Evolutionary conservation across 352 stramenopile genomes (phyloP).

Genomic region (Elongisporangium prolatum): DNA sequence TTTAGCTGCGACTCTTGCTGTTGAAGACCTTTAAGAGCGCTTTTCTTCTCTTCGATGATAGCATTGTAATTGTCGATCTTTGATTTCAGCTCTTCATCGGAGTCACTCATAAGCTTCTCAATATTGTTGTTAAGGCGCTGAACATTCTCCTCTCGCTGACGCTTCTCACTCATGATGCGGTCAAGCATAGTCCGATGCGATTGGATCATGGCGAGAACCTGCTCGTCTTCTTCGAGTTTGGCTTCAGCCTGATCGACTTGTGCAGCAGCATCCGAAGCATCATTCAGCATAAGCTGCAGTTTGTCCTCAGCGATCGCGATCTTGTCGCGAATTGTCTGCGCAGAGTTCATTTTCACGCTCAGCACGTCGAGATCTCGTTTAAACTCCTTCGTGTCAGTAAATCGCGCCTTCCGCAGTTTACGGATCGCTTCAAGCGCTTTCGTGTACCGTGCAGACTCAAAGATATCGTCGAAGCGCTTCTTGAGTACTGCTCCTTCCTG

Average conservation of each 20-base stretch:
- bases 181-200: conserved; percentile 26
- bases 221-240: conserved; percentile 49
- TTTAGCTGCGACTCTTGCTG: conserved; percentile 23
- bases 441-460: conserved; percentile 97
- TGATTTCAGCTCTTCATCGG: conserved; percentile 48
- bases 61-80: conserved; percentile 55
- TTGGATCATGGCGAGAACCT: conserved; percentile 38
- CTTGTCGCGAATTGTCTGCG: conserved; percentile 44
- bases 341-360: conserved; percentile 74
- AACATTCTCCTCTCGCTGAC: conserved; percentile 34
- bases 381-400: conserved; percentile 86
- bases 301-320: conserved; percentile 44
- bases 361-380: conserved; percentile 92
- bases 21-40: conserved; percentile 24
- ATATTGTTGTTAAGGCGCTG: conserved; percentile 41
- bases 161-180: conserved; percentile 25
- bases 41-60: conserved; percentile 40
- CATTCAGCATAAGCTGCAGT: conserved; percentile 27
- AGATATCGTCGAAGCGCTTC: conserved; percentile 99
- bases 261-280: conserved; percentile 26
- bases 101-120: conserved; percentile 65
- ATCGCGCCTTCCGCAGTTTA: conserved; percentile 90
- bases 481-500: conserved; percentile 96
- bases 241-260: conserved; percentile 41
- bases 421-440: conserved; percentile 97